phyloP scores from a whole-genome alignment of 306 rosid species.

The Sechiopsis laciniata region DNA sequence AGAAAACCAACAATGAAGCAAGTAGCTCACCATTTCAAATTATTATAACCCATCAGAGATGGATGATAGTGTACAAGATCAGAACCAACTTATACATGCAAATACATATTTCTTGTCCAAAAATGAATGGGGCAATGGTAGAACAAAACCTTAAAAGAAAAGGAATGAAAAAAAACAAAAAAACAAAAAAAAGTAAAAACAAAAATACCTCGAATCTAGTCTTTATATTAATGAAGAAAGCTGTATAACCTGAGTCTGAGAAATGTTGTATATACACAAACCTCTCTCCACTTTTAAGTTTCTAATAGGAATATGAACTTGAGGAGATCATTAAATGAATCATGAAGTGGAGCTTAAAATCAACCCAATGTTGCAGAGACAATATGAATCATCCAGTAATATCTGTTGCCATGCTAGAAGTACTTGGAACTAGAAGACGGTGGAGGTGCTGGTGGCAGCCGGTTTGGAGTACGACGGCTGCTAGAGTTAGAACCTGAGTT shows the following conservation, averaged over 20 bases:
- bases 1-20: too few relatives aligned
- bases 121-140: slow-evolving; percentile 29
- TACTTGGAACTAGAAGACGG: slow-evolving; percentile 58
- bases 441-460: slow-evolving; percentile 81
- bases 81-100: slow-evolving; percentile 22
- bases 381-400: slow-evolving; percentile 25
- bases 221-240: slow-evolving; percentile 8
- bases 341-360: slow-evolving; percentile 37
- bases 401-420: slow-evolving; percentile 33
- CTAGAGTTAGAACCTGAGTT: slow-evolving; percentile 63
- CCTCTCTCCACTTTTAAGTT: slow-evolving; percentile 38
- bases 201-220: slow-evolving; percentile 35
- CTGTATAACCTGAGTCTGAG: slow-evolving; percentile 38
- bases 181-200: slow-evolving; percentile 28
- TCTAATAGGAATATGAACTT: slow-evolving; percentile 41
- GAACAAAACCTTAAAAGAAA: slow-evolving; percentile 9
- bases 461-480: slow-evolving; percentile 85
- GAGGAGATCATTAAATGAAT: slow-evolving; percentile 33
- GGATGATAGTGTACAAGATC: slow-evolving; percentile 22
- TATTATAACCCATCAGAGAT: slow-evolving; percentile 21
- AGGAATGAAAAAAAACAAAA: background rate
- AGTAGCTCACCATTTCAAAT: too few relatives aligned
- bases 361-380: slow-evolving; percentile 41
- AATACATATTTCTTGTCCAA: slow-evolving; percentile 40
- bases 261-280: slow-evolving; percentile 67